Base-by-base conservation (phyloP, 768 basidiomycete genomes). In the Chalciporus piperatus region DNA sequence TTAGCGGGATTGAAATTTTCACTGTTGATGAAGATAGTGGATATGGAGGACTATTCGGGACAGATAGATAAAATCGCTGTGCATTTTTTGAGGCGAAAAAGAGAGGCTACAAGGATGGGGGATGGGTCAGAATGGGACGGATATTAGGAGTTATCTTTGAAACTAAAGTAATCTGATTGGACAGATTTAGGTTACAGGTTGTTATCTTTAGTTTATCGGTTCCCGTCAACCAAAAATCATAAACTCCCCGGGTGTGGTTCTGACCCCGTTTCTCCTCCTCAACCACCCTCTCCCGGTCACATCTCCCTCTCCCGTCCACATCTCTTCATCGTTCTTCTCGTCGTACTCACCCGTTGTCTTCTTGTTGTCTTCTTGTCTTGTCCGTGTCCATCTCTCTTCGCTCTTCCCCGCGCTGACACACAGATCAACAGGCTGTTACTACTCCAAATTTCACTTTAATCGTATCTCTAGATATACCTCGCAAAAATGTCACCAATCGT, bases 401-500 rank as follows among this genome's bases (percentile, higher is more conserved):
- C 16, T 45, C 33, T 45, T 30, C 22, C 33, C 23, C 10, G 25
- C 22, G 16, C 49, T 61, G 33, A 67, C 59, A 30, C 52, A n/a
- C 41, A 7, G 47, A 51, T 61, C 52, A 33, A 41, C 51, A 63
- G 60, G 23, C 55, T 37, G 35, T n/a, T 37, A 37, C 11, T 68
- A 66, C 59, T 45, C 54, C 38, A 63, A 49, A 57, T 11, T 55
- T 44, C 49, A 40, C 37, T 61, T 58, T 67, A 67, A 68, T 70
- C 66, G 48, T 59, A 69, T 70, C 68, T 59, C 63, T 68, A 65
- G 56, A 63, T 66, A 54, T 32, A 58, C 51, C 47, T 51, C 46
- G 51, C 54, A 64, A 66, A 66, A 67, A 82, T 82, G 82, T 75
- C 81, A 43, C 76, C 80, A 64, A 76, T 83, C 64, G 75, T 81